phyloP scores from a whole-genome alignment of 306 rosid species.

The Prunus dulcis region DNA sequence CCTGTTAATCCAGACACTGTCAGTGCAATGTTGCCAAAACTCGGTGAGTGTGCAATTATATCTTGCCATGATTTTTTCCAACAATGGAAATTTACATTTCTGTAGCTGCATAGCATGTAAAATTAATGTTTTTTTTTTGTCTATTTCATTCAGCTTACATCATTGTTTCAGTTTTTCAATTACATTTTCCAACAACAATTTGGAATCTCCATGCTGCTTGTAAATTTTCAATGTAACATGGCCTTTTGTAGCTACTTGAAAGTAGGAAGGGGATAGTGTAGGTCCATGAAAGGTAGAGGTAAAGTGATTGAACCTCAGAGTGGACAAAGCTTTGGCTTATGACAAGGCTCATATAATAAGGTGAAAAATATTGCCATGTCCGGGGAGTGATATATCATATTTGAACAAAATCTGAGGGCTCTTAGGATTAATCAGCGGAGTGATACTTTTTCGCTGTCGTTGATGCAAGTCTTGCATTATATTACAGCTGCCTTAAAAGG shows the following conservation, averaged over 20 bases:
- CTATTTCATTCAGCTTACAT: not conserved
- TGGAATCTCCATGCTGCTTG: not conserved
- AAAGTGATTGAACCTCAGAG: not conserved
- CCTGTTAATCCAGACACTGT: conserved; percentile 78
- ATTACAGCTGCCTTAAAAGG: not conserved
- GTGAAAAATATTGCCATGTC: not conserved
- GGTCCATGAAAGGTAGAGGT: conserved; percentile 4
- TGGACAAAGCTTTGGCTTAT: not conserved
- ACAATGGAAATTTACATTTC: not conserved
- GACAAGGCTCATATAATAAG: not conserved
- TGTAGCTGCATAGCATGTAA: not conserved
- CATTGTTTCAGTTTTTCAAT: not conserved
- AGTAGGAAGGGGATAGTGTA: not conserved
- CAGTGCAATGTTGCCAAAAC: conserved; percentile 85
- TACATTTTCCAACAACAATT: not conserved
- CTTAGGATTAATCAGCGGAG: not conserved
- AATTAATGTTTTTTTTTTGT: not conserved
- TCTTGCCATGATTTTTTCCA: not conserved
- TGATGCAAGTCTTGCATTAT: not conserved
- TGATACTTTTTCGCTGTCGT: not conserved
- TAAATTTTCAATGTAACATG: conserved; percentile 3
- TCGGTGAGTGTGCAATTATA: conserved; percentile 47
- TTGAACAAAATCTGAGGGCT: not conserved
- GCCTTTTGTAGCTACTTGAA: not conserved
- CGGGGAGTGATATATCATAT: not conserved